These are phyloP conservation scores for Vaccinium darrowii DNA, from an alignment of 148 eudicot genomes.

Conservation along the genomic window DNA sequence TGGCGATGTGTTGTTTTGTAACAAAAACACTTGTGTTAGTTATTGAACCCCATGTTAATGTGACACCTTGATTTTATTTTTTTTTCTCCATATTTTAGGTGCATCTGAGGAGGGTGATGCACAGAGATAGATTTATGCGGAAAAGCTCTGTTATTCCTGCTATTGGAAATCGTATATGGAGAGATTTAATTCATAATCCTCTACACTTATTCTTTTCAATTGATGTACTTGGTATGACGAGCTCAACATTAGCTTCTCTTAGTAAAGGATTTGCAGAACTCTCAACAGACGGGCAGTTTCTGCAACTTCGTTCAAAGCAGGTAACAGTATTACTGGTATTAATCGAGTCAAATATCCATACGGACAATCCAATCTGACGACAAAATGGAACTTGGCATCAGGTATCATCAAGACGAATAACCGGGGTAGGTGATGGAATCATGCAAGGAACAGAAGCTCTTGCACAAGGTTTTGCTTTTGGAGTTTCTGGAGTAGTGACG, in stretches of 20 bases:
- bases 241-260: constrained; percentile 94
- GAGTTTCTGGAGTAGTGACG: constrained; percentile 90
- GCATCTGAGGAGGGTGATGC: constrained; percentile 89
- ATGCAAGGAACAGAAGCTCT: constrained; percentile 98
- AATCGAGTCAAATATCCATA: not conserved
- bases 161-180: constrained; percentile 80
- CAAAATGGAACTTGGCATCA: constrained; percentile 26
- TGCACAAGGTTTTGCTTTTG: constrained; percentile 99
- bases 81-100: constrained; percentile 44
- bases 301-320: constrained; percentile 95
- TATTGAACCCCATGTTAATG: not conserved
- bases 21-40: not conserved
- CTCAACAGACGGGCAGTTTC: constrained; percentile 98
- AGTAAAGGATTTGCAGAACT: constrained; percentile 98
- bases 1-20: not conserved
- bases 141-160: constrained; percentile 93
- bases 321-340: constrained; percentile 30
- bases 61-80: constrained; percentile 12
- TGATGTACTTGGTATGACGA: constrained; percentile 95
- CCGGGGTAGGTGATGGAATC: constrained; percentile 96
- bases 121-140: constrained; percentile 90
- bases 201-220: constrained; percentile 89
- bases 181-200: constrained; percentile 96
- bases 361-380: not conserved
- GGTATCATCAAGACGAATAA: constrained; percentile 93